Evolutionary conservation across 768 basidiomycete genomes (phyloP).

Genomic region (Kwoniella europaea): DNA sequence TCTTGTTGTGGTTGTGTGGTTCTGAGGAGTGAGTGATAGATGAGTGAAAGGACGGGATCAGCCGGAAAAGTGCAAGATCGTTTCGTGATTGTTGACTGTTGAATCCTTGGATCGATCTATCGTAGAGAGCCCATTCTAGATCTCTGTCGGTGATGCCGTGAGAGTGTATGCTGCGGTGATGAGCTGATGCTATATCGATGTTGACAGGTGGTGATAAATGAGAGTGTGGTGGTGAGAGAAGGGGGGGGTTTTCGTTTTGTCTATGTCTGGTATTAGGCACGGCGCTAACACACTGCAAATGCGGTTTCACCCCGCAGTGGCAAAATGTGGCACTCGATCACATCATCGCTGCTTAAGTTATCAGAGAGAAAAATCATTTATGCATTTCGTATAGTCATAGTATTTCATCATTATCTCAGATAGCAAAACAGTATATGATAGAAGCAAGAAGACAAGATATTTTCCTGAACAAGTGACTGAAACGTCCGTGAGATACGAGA

Average conservation of each 20-base stretch:
- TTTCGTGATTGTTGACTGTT: too few relatives aligned
- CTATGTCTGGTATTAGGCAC: conserved; percentile 7
- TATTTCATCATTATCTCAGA: too few relatives aligned
- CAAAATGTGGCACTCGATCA: conserved; percentile 12
- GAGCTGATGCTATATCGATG: background rate
- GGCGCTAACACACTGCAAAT: background rate
- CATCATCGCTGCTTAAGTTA: background rate
- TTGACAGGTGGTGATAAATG: background rate
- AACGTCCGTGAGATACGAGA: too few relatives aligned
- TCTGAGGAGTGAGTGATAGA: background rate
- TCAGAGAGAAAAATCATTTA: background rate
- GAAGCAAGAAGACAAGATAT: too few relatives aligned
- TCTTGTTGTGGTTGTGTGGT: conserved; percentile 6
- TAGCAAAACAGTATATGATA: too few relatives aligned
- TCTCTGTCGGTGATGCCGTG: background rate
- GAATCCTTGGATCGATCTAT: too few relatives aligned
- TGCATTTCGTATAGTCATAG: too few relatives aligned
- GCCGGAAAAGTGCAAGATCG: conserved; percentile 11
- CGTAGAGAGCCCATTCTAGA: too few relatives aligned
- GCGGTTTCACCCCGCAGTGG: conserved; percentile 16
- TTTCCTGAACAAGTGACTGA: too few relatives aligned
- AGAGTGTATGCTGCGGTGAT: background rate
- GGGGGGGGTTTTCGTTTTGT: background rate
- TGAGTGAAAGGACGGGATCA: conserved; percentile 12
- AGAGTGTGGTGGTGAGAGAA: background rate